A percentile compares a stretch with the other conserved stretches of the same genome.
Conservation (phyloP, 805 yeast species). For the Nakazawaea anatomiae region DNA sequence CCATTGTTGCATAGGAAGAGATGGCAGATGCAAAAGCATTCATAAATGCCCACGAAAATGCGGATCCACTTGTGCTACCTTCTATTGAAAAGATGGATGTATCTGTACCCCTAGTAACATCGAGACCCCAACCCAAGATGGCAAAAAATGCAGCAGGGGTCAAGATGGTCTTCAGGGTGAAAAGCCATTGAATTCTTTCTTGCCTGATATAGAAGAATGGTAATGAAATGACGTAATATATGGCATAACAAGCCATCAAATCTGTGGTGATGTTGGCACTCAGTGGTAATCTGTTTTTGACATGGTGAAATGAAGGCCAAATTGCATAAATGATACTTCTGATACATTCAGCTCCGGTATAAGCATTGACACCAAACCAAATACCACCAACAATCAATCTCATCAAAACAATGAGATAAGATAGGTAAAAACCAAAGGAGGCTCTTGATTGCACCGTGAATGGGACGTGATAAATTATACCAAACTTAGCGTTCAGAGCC, state of each 20-base stretch:
- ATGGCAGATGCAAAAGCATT: slow-evolving; percentile 22
- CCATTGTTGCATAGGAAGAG: slow-evolving; percentile 31
- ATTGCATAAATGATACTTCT: slow-evolving; percentile 21
- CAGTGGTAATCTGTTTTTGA: slow-evolving; percentile 20
- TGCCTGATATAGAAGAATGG: slow-evolving; percentile 27
- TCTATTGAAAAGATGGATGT: slow-evolving; percentile 13
- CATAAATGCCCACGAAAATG: slow-evolving; percentile 19
- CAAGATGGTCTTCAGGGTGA: slow-evolving; percentile 24
- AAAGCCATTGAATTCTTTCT: slow-evolving; percentile 27
- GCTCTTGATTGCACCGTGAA: slow-evolving; percentile 28
- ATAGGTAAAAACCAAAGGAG: slow-evolving; percentile 25
- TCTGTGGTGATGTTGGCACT: slow-evolving; percentile 21
- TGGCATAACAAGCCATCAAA: slow-evolving; percentile 24
- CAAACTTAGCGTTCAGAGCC: slow-evolving; percentile 22
- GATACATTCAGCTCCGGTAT: slow-evolving; percentile 21
- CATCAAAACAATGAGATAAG: slow-evolving; percentile 23
- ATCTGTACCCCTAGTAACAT: slow-evolving; percentile 15
- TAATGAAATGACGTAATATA: slow-evolving; percentile 25
- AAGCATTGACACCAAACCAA: slow-evolving; percentile 22
- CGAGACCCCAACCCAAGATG: slow-evolving; percentile 25
- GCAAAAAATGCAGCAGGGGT: slow-evolving; percentile 25
- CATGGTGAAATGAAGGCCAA: slow-evolving; percentile 21
- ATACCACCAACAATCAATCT: slow-evolving; percentile 27
- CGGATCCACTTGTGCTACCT: slow-evolving; percentile 17
- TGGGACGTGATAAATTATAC: slow-evolving; percentile 28